phyloP scores from a whole-genome alignment of 345 rosid species.

The Raphanus sativus region DNA sequence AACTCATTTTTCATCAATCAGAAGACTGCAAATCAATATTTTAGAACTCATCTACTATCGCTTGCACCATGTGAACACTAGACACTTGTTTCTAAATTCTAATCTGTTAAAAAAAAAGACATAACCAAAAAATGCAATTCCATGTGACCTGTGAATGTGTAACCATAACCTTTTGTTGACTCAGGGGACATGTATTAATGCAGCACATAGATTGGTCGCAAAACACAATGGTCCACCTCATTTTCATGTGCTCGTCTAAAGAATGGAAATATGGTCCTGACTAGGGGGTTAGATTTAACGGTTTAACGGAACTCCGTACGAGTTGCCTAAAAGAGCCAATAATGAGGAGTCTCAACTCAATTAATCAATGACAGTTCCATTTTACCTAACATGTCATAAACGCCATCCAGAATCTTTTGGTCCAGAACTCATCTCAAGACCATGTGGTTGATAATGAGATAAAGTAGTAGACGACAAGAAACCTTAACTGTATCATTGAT shows the following conservation, averaged over 20 bases:
- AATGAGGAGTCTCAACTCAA: constrained; percentile 35
- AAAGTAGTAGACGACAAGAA: constrained; percentile 31
- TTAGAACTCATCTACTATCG: neutral
- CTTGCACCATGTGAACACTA: constrained; percentile 30
- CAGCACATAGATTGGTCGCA: constrained; percentile 19
- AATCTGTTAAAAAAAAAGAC: constrained; percentile 20
- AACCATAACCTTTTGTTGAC: constrained; percentile 21
- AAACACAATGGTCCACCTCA: constrained; percentile 13
- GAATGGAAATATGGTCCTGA: constrained; percentile 28
- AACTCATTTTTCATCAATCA: neutral
- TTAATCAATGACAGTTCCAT: constrained; percentile 27
- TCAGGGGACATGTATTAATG: constrained; percentile 26
- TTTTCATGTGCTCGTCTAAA: constrained; percentile 10
- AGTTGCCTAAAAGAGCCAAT: constrained; percentile 31
- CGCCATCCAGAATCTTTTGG: constrained; percentile 26
- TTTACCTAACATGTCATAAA: constrained; percentile 35
- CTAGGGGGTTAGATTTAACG: constrained; percentile 16
- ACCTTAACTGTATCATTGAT: constrained; percentile 30
- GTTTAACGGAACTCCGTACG: constrained; percentile 32
- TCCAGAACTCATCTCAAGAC: constrained; percentile 32
- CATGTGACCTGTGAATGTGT: constrained; percentile 27
- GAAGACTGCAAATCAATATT: too few species aligned
- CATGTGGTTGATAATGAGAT: constrained; percentile 34
- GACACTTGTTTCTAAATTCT: constrained; percentile 12
- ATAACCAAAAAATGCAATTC: constrained; percentile 19